Base-by-base conservation (phyloP, 352 stramenopile species). In the Phytopythium vexans region DNA sequence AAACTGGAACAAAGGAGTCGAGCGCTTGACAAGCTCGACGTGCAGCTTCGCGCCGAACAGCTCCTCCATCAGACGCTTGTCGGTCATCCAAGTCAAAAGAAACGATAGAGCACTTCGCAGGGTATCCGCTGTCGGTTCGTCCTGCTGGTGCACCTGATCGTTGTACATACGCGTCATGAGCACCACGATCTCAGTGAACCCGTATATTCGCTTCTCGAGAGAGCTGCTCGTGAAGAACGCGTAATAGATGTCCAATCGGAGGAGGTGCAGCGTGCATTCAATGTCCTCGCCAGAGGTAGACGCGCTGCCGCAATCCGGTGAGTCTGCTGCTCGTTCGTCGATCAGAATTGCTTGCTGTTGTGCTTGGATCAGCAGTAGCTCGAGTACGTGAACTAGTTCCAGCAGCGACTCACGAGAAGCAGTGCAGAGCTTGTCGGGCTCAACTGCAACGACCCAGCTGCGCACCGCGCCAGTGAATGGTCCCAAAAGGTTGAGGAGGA, bases 181-280 rank as follows among this genome's bases (percentile, higher is more conserved):
- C 5, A 71, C 59, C 4, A 82, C 70, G 34, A 91, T 78, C 42
- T 93, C 82, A 3, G 77, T 72, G 12, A 93, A 64, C 1, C 80
- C 80, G 38, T 86, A 77, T 35, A 93, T 87, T 1, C 80, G 72
- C 40, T 88, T 89, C 48, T 91, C 82, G 16, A 93, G 52, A 5
- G 77, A 83, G 27, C n/a, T 62, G 27, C 67, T 70, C 11, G 50
- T 64, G 50, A 93, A 82, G 31, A 78, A 83, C 3, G 72, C 66
- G 14, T 72, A 43, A 11, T 74, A 72, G 11, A 88, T 64, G 44
- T 89, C 72, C n/a, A 88, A 51, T 27, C 64, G 66, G 15, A 89
- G 52, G 12, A 82, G 48, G 33, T 79, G 64, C 6, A 89, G 64
- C 15, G 54, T 60, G 7, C 70, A 53, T 5, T 74, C 56, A 36